Conservation (phyloP, 2,329 filamentous ascomycete genomes). For the Fusarium liriodendri region DNA sequence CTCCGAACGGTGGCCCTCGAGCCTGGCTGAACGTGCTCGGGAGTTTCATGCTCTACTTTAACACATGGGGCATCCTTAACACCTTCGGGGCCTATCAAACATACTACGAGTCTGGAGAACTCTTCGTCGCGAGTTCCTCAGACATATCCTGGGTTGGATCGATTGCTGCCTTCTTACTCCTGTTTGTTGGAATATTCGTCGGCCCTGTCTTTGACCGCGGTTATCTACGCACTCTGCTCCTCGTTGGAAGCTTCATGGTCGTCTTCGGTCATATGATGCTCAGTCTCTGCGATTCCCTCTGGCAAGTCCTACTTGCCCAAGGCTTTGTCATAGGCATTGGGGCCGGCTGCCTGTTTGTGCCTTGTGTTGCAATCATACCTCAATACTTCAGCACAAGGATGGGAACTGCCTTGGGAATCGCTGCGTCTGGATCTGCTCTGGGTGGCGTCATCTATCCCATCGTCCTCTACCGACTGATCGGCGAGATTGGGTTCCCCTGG, state of each 20-base stretch:
- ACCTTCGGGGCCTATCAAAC: slow-evolving; percentile 67
- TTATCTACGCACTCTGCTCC: slow-evolving; percentile 54
- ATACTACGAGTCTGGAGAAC: slow-evolving; percentile 58
- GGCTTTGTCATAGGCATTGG: slow-evolving; percentile 59
- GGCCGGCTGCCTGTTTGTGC: slow-evolving; percentile 54
- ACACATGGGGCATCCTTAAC: slow-evolving; percentile 60
- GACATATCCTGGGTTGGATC: slow-evolving; percentile 56
- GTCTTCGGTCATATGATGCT: slow-evolving; percentile 61
- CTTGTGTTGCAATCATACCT: slow-evolving; percentile 48
- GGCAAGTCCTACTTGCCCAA: slow-evolving; percentile 58
- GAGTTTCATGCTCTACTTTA: slow-evolving; percentile 58
- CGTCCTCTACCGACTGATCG: slow-evolving; percentile 36
- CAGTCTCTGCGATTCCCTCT: slow-evolving; percentile 52
- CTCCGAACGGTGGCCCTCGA: background rate
- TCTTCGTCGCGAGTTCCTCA: slow-evolving; percentile 46
- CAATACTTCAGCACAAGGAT: slow-evolving; percentile 47
- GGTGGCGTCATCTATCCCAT: slow-evolving; percentile 51
- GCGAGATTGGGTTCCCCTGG: slow-evolving; percentile 45
- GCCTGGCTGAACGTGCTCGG: background rate
- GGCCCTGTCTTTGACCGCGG: slow-evolving; percentile 62
- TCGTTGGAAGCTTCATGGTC: slow-evolving; percentile 53
- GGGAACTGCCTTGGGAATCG: slow-evolving; percentile 49
- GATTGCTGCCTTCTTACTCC: slow-evolving; percentile 59
- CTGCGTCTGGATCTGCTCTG: slow-evolving; percentile 46
- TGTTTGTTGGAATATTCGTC: slow-evolving; percentile 43